Conservation (phyloP, 352 stramenopile genomes). For the Phytopythium kandeliae region DNA sequence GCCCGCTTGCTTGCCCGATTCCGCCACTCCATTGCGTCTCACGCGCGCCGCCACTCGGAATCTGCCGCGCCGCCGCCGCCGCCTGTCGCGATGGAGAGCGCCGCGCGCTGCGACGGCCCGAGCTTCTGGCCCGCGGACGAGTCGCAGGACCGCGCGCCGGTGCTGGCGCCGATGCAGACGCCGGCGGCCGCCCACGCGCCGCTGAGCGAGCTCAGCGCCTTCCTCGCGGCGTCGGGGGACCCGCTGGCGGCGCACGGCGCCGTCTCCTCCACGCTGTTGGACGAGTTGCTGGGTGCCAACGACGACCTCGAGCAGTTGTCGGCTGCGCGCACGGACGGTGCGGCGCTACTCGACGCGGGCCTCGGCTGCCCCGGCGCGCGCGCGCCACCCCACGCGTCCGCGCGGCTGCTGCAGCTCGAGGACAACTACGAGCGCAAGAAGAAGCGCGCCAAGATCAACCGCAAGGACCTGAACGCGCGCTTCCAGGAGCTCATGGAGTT, state of each 20-base stretch:
- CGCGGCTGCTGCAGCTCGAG: slow-evolving; percentile 41
- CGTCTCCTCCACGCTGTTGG: slow-evolving; percentile 29
- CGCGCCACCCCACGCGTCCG: slow-evolving; percentile 7
- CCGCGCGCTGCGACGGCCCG: not conserved
- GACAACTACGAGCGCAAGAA: slow-evolving; percentile 73
- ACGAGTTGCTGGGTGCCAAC: slow-evolving; percentile 28
- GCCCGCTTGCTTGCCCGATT: too few relatives aligned
- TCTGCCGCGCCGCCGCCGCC: not conserved
- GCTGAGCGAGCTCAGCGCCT: slow-evolving; percentile 25
- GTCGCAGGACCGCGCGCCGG: not conserved
- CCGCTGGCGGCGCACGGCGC: not conserved
- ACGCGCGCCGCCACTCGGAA: not conserved
- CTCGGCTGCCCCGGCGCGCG: too few relatives aligned
- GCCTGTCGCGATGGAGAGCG: not conserved
- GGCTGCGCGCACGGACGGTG: too few relatives aligned
- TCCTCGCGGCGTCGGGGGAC: slow-evolving; percentile 13
- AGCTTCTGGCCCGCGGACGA: slow-evolving; percentile 6
- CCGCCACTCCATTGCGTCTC: not conserved
- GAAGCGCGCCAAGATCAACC: slow-evolving; percentile 68
- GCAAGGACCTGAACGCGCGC: slow-evolving; percentile 52
- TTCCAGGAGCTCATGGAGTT: slow-evolving; percentile 69
- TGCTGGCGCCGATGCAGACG: too few relatives aligned
- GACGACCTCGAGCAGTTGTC: slow-evolving; percentile 8
- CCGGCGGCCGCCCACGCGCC: slow-evolving; percentile 5
- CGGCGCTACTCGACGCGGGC: too few relatives aligned